These are phyloP conservation scores for Lathyrus tuberosus DNA, from an alignment of 306 rosid species.

Conservation along the genomic window DNA sequence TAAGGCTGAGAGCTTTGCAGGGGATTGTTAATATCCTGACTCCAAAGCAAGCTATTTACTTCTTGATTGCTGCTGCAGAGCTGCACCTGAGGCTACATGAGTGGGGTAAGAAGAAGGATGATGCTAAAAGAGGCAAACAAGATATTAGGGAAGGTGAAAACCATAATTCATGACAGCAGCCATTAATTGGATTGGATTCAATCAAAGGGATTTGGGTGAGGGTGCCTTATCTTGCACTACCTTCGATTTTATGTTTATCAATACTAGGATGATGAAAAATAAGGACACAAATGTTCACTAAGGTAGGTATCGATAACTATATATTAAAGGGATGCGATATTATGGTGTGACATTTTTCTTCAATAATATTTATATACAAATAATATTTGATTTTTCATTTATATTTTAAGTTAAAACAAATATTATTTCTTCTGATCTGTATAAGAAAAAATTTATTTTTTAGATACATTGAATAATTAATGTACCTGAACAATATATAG, in stretches of 20 bases:
- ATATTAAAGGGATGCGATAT: too few species aligned
- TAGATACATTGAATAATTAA: too few species aligned
- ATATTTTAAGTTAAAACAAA: too few species aligned
- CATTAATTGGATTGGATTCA: background rate
- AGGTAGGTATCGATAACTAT: background rate
- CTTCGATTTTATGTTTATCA: background rate
- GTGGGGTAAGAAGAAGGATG: slow-evolving; percentile 61
- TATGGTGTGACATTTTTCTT: background rate
- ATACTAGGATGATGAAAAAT: background rate
- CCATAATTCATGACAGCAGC: background rate
- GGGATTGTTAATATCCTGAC: slow-evolving; percentile 41
- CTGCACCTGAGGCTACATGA: slow-evolving; percentile 64
- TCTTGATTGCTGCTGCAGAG: slow-evolving; percentile 70
- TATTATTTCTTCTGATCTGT: too few species aligned
- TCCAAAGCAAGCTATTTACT: slow-evolving; percentile 52
- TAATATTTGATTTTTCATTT: too few species aligned
- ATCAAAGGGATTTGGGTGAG: background rate
- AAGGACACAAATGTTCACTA: background rate
- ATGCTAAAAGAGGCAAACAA: slow-evolving; percentile 29
- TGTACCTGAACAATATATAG: too few species aligned
- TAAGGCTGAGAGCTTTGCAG: slow-evolving; percentile 52
- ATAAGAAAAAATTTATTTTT: too few species aligned
- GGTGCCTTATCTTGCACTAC: too few species aligned
- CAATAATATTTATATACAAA: too few species aligned
- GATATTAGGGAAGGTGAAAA: background rate